A percentile compares a stretch with the other conserved stretches of the same genome.
phyloP scores from a whole-genome alignment of 345 rosid genomes.

The Sapria himalayana region DNA sequence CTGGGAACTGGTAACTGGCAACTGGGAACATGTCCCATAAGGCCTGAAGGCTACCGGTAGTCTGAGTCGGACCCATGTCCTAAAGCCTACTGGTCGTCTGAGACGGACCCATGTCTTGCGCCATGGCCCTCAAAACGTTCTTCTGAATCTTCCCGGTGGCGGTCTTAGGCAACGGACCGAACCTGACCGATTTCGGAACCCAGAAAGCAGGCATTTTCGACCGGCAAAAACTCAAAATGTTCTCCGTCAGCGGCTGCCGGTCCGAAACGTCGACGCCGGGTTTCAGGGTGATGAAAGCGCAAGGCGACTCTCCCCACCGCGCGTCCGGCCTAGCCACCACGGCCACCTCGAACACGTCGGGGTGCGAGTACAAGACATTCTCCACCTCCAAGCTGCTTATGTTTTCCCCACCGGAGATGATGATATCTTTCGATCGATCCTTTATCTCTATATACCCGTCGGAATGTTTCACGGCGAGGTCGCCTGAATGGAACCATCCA shows the following conservation, averaged over 20 bases:
- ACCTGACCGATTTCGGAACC: constrained; percentile 69
- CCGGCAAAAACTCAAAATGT: constrained; percentile 42
- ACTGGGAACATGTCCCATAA: no score
- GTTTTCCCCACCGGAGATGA: constrained; percentile 89
- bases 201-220: constrained; percentile 65
- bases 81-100: no score
- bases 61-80: no score
- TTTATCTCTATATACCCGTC: constrained; percentile 72
- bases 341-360: constrained; percentile 59
- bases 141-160: constrained; percentile 94
- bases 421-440: constrained; percentile 79
- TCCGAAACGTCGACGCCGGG: constrained; percentile 20
- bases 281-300: constrained; percentile 65
- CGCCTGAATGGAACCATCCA: constrained; percentile 85
- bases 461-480: constrained; percentile 72
- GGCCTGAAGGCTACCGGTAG: no score
- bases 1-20: no score
- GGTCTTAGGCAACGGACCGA: constrained; percentile 73
- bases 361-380: constrained; percentile 47
- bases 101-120: constrained; percentile 65
- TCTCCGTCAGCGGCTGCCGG: constrained; percentile 26
- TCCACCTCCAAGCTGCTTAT: constrained; percentile 78
- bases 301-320: constrained; percentile 81
- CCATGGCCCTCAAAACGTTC: constrained; percentile 50
- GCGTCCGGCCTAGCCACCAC: constrained; percentile 76